A percentile compares a stretch with the other conserved stretches of the same genome.
Evolutionary conservation across 2,329 filamentous ascomycete species (phyloP).

Genomic region (Microcera coccophila): DNA sequence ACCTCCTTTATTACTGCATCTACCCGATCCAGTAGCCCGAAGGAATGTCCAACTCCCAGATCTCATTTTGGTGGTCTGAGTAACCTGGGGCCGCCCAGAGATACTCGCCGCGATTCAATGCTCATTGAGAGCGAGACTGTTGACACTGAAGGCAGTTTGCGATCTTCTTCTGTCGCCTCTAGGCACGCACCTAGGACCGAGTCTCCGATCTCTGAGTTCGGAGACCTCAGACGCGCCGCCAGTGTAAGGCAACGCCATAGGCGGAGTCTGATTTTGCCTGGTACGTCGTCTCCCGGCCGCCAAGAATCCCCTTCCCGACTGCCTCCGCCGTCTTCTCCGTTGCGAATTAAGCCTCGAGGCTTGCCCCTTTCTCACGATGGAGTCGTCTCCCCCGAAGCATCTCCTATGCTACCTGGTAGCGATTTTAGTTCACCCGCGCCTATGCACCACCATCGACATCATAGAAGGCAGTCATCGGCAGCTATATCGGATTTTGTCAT

Average conservation of each 20-base stretch:
- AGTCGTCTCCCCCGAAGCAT: constrained; percentile 80
- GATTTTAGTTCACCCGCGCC: constrained; percentile 76
- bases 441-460: constrained; percentile 58
- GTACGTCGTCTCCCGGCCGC: constrained; percentile 72
- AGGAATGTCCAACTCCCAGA: constrained; percentile 84
- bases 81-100: constrained; percentile 53
- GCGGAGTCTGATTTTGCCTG: constrained; percentile 77
- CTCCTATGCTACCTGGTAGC: constrained; percentile 77
- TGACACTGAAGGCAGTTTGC: constrained; percentile 83
- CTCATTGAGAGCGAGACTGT: constrained; percentile 78
- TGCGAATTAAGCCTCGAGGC: constrained; percentile 79
- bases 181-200: constrained; percentile 69
- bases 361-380: constrained; percentile 58
- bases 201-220: constrained; percentile 85
- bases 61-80: constrained; percentile 65
- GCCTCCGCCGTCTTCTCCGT: constrained; percentile 76
- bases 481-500: constrained; percentile 68
- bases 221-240: constrained; percentile 68
- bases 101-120: constrained; percentile 73
- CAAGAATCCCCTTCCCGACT: constrained; percentile 84
- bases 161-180: constrained; percentile 72
- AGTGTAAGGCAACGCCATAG: constrained; percentile 81
- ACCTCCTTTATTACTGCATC: constrained; percentile 59
- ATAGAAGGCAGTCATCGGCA: constrained; percentile 87
- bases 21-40: constrained; percentile 83